These are phyloP conservation scores for Macrophomina tecta DNA, from an alignment of 2,329 filamentous ascomycete genomes.

Conservation along the genomic window DNA sequence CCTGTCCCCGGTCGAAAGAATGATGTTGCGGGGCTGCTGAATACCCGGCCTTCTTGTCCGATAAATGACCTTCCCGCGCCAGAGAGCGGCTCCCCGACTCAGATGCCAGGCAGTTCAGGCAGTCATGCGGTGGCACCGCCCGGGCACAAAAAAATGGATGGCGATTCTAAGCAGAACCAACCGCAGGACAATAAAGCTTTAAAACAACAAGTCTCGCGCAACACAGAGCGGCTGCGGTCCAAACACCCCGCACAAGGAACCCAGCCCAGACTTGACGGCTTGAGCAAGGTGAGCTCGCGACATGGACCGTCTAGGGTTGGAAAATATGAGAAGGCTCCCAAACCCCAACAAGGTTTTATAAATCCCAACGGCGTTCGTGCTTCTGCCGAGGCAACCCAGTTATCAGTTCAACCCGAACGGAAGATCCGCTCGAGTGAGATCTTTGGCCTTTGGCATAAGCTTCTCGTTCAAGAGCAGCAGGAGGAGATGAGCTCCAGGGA, in stretches of 20 bases:
- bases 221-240: not conserved
- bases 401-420: no score
- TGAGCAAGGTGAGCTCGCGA: not conserved
- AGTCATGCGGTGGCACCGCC: no score
- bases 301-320: not conserved
- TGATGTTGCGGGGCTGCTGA: not conserved
- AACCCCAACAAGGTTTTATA: no score
- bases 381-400: not conserved
- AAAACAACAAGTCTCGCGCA: not conserved
- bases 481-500: not conserved
- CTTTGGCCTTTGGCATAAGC: constrained; percentile 6
- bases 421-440: not conserved
- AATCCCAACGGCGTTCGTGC: not conserved
- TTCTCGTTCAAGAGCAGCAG: not conserved
- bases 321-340: not conserved
- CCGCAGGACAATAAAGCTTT: not conserved
- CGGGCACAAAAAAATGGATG: not conserved
- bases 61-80: no score
- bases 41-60: no score
- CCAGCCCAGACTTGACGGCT: not conserved
- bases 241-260: not conserved
- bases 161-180: not conserved
- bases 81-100: no score
- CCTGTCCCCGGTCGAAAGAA: no score
- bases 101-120: no score